Percentiles rank a stretch among this genome's conserved stretches.
These are phyloP conservation scores for Helotiales sp. DNA, from an alignment of 2,329 filamentous ascomycete species.

Conservation along the genomic window DNA sequence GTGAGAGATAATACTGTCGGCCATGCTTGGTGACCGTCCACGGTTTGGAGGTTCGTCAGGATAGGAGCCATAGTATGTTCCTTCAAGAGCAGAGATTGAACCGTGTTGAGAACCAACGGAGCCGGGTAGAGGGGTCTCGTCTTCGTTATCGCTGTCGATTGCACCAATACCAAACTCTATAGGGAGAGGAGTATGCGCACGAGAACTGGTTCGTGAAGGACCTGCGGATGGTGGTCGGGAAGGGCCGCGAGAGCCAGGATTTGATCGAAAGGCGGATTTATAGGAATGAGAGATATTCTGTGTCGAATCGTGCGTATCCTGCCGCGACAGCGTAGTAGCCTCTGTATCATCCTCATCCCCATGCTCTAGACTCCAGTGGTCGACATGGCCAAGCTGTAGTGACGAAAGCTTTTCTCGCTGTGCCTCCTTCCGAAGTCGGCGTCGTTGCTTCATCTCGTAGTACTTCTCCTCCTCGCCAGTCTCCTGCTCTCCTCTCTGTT, in stretches of 20 bases:
- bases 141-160: constrained; percentile 49
- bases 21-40: constrained; percentile 75
- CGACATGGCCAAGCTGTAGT: constrained; percentile 52
- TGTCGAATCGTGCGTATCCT: constrained; percentile 31
- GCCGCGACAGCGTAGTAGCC: constrained; percentile 28
- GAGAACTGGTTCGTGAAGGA: constrained; percentile 32
- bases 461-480: constrained; percentile 59
- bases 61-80: constrained; percentile 76
- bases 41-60: constrained; percentile 56
- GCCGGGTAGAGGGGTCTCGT: constrained; percentile 53
- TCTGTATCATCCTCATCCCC: constrained; percentile 57
- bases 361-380: constrained; percentile 84
- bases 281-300: constrained; percentile 22
- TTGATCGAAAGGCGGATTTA: constrained; percentile 26
- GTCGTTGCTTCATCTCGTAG: constrained; percentile 57
- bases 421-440: constrained; percentile 56
- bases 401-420: constrained; percentile 56
- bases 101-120: constrained; percentile 50
- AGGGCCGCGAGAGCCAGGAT: constrained; percentile 29
- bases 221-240: constrained; percentile 31
- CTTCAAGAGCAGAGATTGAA: constrained; percentile 62
- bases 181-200: constrained; percentile 36
- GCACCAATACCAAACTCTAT: constrained; percentile 39
- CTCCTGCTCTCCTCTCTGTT: constrained; percentile 60
- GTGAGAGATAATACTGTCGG: constrained; percentile 72